phyloP scores from a whole-genome alignment of 2,329 filamentous ascomycete genomes.

The Xylariaceae sp. region DNA sequence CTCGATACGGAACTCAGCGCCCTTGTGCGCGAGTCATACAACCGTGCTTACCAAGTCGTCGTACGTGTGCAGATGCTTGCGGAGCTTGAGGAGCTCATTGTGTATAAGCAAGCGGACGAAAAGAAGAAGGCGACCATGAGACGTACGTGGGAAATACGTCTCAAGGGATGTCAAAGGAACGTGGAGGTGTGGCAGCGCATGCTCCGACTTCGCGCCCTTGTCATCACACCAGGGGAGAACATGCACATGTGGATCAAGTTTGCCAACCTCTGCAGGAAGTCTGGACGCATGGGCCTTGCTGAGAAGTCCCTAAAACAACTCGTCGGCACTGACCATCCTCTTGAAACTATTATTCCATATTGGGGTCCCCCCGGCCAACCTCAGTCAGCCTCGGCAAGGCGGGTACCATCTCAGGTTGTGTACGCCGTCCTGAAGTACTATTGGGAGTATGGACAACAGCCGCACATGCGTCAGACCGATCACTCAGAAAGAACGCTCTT shows the following conservation, averaged over 20 bases:
- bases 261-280: constrained; percentile 95
- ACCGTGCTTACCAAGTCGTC: constrained; percentile 94
- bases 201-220: constrained; percentile 87
- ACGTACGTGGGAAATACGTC: constrained; percentile 88
- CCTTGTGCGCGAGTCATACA: constrained; percentile 96
- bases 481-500: constrained; percentile 52
- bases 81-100: constrained; percentile 94
- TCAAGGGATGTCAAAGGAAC: constrained; percentile 93
- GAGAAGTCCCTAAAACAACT: constrained; percentile 91
- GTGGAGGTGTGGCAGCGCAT: constrained; percentile 98
- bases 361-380: constrained; percentile 43
- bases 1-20: constrained; percentile 94
- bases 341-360: constrained; percentile 57
- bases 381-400: constrained; percentile 36
- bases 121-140: constrained; percentile 89
- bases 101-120: constrained; percentile 90
- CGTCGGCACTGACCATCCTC: constrained; percentile 64
- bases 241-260: constrained; percentile 99
- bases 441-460: constrained; percentile 77
- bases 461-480: constrained; percentile 37
- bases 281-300: constrained; percentile 85
- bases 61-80: constrained; percentile 98
- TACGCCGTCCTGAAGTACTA: constrained; percentile 98
- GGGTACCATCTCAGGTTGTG: constrained; percentile 69
- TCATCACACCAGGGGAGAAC: constrained; percentile 87